Conservation (phyloP, 192 early-diverging fungal species). For the Mortierella hygrophila region DNA sequence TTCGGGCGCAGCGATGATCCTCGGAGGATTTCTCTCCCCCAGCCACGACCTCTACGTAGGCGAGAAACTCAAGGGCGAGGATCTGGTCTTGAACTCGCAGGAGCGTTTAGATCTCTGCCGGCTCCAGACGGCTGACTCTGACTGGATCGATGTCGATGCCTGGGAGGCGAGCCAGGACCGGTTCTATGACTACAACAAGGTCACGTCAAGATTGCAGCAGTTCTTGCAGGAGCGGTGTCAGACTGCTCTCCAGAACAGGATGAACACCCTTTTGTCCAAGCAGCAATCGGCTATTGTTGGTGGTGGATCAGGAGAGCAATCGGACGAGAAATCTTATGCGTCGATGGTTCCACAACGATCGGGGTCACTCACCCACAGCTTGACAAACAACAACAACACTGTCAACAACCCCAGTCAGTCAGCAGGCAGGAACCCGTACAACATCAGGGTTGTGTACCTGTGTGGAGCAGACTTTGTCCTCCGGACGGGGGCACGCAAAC, state of each 20-base stretch:
- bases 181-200: slow-evolving; percentile 50
- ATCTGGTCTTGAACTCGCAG: slow-evolving; percentile 27
- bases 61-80: slow-evolving; percentile 43
- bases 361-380: slow-evolving; percentile 34
- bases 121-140: slow-evolving; percentile 40
- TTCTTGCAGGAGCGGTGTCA: slow-evolving; percentile 45
- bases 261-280: slow-evolving; percentile 24
- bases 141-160: slow-evolving; percentile 58
- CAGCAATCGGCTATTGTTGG: background rate
- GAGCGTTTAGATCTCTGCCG: slow-evolving; percentile 49
- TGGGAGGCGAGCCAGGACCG: slow-evolving; percentile 52
- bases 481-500: slow-evolving; percentile 49
- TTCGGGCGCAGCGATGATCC: slow-evolving; percentile 33
- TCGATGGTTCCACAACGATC: slow-evolving; percentile 45
- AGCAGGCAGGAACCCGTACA: slow-evolving; percentile 42
- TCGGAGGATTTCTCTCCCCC: slow-evolving; percentile 56
- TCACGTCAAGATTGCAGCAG: slow-evolving; percentile 39
- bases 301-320: background rate
- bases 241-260: slow-evolving; percentile 20
- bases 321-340: slow-evolving; percentile 8
- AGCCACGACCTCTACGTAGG: slow-evolving; percentile 56
- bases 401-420: background rate
- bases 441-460: slow-evolving; percentile 57
- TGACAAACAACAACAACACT: background rate
- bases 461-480: slow-evolving; percentile 58